Evolutionary conservation across 208 protist genomes (phyloP).

Genomic region (Leishmania braziliensis): DNA sequence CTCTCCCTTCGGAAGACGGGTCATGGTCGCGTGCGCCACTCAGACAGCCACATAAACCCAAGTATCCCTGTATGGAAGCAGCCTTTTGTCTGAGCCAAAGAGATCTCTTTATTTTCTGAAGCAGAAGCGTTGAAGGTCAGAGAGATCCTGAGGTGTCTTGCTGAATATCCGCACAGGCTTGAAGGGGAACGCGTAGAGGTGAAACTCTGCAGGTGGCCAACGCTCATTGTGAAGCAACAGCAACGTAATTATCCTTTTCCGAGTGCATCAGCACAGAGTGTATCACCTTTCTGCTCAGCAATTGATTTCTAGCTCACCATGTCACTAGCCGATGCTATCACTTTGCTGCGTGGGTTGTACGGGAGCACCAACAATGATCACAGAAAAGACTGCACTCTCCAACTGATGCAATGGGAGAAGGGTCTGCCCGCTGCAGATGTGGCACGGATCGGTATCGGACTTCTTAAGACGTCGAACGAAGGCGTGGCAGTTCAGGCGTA

Average conservation of each 20-base stretch:
- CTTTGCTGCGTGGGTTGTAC: slow-evolving; percentile 52
- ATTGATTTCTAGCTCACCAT: slow-evolving; percentile 5
- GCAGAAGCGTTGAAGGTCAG: neutral
- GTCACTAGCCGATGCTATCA: slow-evolving; percentile 39
- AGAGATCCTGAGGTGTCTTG: neutral
- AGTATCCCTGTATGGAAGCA: neutral
- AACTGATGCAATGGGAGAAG: slow-evolving; percentile 65
- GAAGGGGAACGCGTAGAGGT: neutral
- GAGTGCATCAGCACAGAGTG: neutral
- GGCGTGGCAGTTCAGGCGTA: slow-evolving; percentile 75
- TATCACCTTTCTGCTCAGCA: neutral
- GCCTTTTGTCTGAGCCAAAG: neutral
- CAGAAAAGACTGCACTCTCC: slow-evolving; percentile 36
- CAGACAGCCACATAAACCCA: neutral
- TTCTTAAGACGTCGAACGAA: slow-evolving; percentile 49
- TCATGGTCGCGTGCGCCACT: neutral
- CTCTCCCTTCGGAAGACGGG: neutral
- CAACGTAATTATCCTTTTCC: neutral
- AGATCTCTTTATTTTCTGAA: neutral
- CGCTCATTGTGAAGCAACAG: neutral
- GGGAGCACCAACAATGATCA: slow-evolving; percentile 39
- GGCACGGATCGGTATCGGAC: slow-evolving; percentile 48
- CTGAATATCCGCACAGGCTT: neutral
- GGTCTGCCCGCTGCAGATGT: slow-evolving; percentile 35
- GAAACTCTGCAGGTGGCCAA: neutral